Evolutionary conservation across 306 rosid species (phyloP).

Genomic region (Corylus americana): DNA sequence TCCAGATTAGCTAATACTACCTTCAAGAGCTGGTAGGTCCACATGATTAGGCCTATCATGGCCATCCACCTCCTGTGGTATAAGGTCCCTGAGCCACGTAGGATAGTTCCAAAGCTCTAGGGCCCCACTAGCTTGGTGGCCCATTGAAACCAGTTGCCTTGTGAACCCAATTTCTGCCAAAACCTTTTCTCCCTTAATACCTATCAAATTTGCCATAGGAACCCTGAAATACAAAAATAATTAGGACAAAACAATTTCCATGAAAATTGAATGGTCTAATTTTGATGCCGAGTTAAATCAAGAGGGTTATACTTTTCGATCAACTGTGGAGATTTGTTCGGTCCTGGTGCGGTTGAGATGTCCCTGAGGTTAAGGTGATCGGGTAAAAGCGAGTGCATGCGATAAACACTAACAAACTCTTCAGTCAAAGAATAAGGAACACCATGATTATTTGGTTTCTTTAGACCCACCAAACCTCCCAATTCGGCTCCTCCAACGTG

Average conservation of each 20-base stretch:
- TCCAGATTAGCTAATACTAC: constrained; percentile 14
- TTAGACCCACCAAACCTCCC: constrained; percentile 55
- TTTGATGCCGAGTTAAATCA: not conserved
- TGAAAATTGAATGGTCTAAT: not conserved
- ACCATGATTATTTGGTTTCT: constrained; percentile 53
- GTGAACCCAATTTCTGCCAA: constrained; percentile 44
- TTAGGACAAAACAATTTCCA: not conserved
- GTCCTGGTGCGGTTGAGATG: constrained; percentile 39
- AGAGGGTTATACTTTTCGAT: constrained; percentile 34
- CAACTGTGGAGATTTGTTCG: constrained; percentile 54
- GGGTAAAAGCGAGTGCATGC: constrained; percentile 62
- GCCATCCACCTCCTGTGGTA: constrained; percentile 47
- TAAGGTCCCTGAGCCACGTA: constrained; percentile 37
- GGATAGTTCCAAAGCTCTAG: constrained; percentile 65
- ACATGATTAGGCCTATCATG: constrained; percentile 54
- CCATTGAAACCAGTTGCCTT: constrained; percentile 61
- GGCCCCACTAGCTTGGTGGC: constrained; percentile 67
- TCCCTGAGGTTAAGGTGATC: constrained; percentile 41
- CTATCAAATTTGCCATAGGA: constrained; percentile 47
- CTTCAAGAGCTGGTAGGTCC: constrained; percentile 62
- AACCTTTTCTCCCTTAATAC: constrained; percentile 40
- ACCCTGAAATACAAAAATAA: constrained; percentile 25
- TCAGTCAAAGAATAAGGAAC: constrained; percentile 64
- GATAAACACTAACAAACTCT: constrained; percentile 52
- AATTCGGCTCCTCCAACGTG: constrained; percentile 48